Evolutionary conservation across 192 early-diverging fungal species (phyloP), one percentile per base, ranked within the genome.

Genomic region (Coemansia sp.): DNA sequence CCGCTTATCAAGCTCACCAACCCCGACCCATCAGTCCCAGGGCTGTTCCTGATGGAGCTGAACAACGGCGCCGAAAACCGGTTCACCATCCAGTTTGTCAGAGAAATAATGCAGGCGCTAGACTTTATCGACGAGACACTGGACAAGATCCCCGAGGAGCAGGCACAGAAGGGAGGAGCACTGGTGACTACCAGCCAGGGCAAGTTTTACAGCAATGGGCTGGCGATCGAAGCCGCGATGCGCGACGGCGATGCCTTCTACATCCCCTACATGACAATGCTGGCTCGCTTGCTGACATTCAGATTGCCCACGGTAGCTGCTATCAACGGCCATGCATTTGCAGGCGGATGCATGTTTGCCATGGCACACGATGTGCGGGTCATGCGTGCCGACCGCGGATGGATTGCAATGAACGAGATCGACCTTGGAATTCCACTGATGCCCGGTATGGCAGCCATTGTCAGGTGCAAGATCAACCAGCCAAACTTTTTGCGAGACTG

Each of bases 271-370:
- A 71, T 88, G 59, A 61, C 56, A 14, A 78, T 93, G 79, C 85
- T 93, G 2, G 82, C 81, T 32, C 85, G 88, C 51, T 55, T 93
- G 63, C 64, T 91, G 41, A 85, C 88, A 3, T 91, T 90, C 70
- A 74, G 85, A 15, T 67, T 93, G 14, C 90, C 91, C 0, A 93
- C 91, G 0, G 82, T 93, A 33, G 91, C 91, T 4, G 91, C 90
- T 8, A 72, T 93, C 28, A 93, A 93, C 63, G 91, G 91, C 3
- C 91, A 93, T 53, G 89, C 91, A 17, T 93, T 93, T 81, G 91
- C 91, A n/a, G 91, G 91, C 61, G 91, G 91, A 14, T 91, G 86
- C 73, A 86, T 85, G 79, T 81, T 86, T 51, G 74, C 78, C 11
- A 34, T 86, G 60, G 85, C 83, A 5, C 81, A 83, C 64, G 91